phyloP scores from a whole-genome alignment of 2,329 filamentous ascomycete species.

The Helminthosporium solani region DNA sequence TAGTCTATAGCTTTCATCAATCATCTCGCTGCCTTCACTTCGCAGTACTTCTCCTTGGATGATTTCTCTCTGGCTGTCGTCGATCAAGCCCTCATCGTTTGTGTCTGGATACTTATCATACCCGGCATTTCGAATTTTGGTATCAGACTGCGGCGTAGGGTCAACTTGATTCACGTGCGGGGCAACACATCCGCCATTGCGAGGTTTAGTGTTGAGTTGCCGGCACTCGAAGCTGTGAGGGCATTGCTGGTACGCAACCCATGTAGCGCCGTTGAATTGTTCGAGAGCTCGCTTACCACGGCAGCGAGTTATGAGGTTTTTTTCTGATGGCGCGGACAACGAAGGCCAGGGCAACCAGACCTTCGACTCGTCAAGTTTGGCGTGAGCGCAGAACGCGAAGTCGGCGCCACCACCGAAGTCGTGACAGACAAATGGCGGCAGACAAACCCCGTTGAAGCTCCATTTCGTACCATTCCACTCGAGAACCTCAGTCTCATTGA shows the following conservation, averaged over 20 bases:
- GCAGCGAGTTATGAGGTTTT: conserved; percentile 3
- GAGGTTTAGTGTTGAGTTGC: not conserved
- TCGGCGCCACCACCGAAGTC: not conserved
- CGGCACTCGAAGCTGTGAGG: not conserved
- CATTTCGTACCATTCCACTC: conserved; percentile 6
- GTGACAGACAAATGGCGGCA: conserved; percentile 8
- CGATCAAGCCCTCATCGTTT: not conserved
- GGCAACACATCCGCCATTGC: conserved; percentile 3
- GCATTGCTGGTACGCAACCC: conserved; percentile 5
- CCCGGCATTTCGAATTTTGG: not conserved
- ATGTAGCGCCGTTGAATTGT: conserved; percentile 1
- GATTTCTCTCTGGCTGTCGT: not conserved
- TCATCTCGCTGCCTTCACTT: not conserved
- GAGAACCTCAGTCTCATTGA: conserved; percentile 7
- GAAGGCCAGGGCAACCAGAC: conserved; percentile 8
- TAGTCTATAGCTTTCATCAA: not conserved
- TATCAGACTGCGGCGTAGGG: not conserved
- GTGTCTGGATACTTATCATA: not conserved
- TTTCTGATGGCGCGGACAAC: not conserved
- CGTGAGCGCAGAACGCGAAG: conserved; percentile 5
- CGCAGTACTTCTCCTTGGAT: conserved; percentile 1
- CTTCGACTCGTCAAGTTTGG: not conserved
- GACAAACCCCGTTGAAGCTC: conserved; percentile 6
- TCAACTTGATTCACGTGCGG: not conserved
- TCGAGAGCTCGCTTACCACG: not conserved